Conservation (phyloP, 805 yeast species). For the Monosporozyma aquatica region DNA sequence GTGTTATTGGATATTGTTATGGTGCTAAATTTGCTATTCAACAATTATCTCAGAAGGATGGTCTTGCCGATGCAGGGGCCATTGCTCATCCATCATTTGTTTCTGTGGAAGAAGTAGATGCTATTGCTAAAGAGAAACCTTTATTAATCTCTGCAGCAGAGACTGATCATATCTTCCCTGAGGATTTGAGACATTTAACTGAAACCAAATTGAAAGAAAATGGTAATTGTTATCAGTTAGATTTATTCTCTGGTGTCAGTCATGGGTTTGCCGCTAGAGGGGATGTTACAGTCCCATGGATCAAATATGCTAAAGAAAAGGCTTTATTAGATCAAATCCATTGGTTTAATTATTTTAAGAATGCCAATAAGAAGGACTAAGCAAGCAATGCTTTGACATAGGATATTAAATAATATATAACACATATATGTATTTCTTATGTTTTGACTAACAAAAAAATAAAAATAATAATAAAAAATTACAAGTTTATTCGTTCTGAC, state of each 20-base stretch:
- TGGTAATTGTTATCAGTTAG: slow-evolving; percentile 49
- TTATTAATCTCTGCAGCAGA: slow-evolving; percentile 69
- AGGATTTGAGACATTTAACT: slow-evolving; percentile 53
- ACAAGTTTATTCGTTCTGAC: neutral
- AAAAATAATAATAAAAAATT: no score
- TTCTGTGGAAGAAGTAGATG: slow-evolving; percentile 51
- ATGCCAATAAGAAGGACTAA: no score
- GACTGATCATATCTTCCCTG: slow-evolving; percentile 51
- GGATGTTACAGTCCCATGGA: slow-evolving; percentile 45
- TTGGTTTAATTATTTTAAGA: slow-evolving; percentile 26
- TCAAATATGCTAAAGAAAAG: slow-evolving; percentile 60
- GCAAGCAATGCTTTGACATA: no score
- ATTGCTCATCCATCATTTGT: slow-evolving; percentile 81
- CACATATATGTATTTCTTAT: no score
- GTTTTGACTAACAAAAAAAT: no score
- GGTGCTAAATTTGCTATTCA: slow-evolving; percentile 68
- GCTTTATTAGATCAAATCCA: slow-evolving; percentile 36
- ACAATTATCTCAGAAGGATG: slow-evolving; percentile 31
- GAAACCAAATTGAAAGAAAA: slow-evolving; percentile 48
- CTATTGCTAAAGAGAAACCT: slow-evolving; percentile 44
- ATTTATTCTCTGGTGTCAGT: slow-evolving; percentile 49
- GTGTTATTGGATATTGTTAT: slow-evolving; percentile 70
- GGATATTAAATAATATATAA: no score
- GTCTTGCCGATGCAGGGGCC: slow-evolving; percentile 52
- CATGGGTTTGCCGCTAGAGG: slow-evolving; percentile 85